These are phyloP conservation scores for Fusarium oxysporum DNA, from an alignment of 2,329 filamentous ascomycete genomes.

Conservation along the genomic window DNA sequence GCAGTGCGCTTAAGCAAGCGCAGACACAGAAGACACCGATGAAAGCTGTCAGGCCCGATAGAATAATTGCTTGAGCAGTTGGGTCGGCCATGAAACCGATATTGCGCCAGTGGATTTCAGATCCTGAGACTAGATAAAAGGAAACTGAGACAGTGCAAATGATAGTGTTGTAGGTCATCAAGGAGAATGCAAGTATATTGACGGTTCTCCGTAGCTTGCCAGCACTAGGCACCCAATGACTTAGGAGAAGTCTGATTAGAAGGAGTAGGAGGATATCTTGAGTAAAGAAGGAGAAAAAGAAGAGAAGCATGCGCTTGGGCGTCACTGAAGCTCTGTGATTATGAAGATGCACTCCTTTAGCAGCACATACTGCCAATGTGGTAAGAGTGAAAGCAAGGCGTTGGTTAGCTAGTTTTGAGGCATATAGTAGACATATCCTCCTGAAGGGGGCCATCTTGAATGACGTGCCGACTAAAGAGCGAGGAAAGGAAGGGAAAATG, in stretches of 20 bases:
- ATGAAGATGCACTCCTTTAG: not conserved
- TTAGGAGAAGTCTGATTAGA: constrained; percentile 48
- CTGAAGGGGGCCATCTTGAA: not conserved
- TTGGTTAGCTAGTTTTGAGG: not conserved
- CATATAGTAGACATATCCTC: not conserved
- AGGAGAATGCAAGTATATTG: not conserved
- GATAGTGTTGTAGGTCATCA: constrained; percentile 14
- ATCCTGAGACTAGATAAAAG: constrained; percentile 18
- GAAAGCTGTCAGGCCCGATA: constrained; percentile 46
- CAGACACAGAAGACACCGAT: constrained; percentile 31
- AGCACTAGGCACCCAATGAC: constrained; percentile 33
- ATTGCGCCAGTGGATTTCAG: constrained; percentile 51
- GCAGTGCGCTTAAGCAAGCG: constrained; percentile 21
- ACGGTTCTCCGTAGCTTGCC: constrained; percentile 6
- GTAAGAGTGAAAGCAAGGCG: not conserved
- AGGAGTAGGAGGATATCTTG: constrained; percentile 49
- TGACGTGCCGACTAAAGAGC: not conserved
- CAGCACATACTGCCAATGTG: not conserved
- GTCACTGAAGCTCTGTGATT: not conserved
- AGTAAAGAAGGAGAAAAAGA: not conserved
- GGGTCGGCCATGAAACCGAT: constrained; percentile 46
- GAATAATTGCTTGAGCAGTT: constrained; percentile 44
- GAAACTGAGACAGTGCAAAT: constrained; percentile 39
- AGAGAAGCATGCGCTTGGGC: not conserved
- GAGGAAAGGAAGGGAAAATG: not conserved